Base-by-base conservation (phyloP, 768 basidiomycete genomes). In the Suillus paluster region DNA sequence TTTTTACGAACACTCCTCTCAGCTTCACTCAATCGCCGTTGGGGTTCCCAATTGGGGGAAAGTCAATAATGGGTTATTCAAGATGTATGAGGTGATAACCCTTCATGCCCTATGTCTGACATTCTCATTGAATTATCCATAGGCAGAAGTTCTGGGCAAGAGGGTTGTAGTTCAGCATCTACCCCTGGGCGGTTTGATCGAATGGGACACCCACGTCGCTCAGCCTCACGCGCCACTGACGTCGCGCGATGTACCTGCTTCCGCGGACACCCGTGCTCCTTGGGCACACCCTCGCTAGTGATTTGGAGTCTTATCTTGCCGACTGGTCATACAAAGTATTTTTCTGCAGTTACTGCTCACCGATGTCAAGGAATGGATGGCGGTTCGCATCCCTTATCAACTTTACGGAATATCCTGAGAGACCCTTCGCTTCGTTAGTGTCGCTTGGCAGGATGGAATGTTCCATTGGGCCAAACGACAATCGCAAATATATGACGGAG, bases 91-190 rank as follows among this genome's bases (percentile, higher is more conserved):
- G 80, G 92, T 87, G 69, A 71, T 83, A 67, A 66, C 61, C 42
- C n/a, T 57, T 38, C 25, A 55, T 30, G 39, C 58, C 38, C 21
- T 46, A 17, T 53, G 6, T 50, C 33, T 1, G 41, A 7, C 25
- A 3, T 38, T 38, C n/a, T 63, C 59, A 55, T 50, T 71, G 52
- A 64, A 56, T 52, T 38, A 17, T 38, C 27, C 53, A 15, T 63
- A 93, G 86, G 95, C 88, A 8, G 97, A 99, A 75, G 95, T 98
- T 14, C 80, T 98, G 45, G 88, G 89, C 17, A 98, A 98, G 75
- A 84, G 92, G 17, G 96, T 98, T n/a, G 97, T 98, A 5, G 94
- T 98, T 4, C 96, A 99, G 73, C 95, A 97, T 71, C 79, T 98
- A 54, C 90, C 91, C 9, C 81, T 97, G 25, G 95, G 95, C 21